Conservation (phyloP, 2,329 filamentous ascomycete genomes). For the Pezicula carpinea region DNA sequence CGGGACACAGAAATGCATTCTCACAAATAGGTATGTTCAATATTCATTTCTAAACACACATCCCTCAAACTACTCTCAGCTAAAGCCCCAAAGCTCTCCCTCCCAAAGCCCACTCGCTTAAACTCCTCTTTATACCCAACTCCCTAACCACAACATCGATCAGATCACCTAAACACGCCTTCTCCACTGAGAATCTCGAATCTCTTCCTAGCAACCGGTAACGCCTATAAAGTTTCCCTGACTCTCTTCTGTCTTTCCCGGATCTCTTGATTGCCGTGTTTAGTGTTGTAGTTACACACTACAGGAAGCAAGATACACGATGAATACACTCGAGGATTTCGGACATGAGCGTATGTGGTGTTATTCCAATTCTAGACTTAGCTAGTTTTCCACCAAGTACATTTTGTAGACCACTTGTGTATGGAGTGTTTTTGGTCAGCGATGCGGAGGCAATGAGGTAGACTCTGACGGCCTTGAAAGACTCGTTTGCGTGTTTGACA, state of each 20-base stretch:
- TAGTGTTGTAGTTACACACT: slow-evolving; percentile 49
- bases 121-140: slow-evolving; percentile 46
- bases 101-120: slow-evolving; percentile 43
- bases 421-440: slow-evolving; percentile 23
- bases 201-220: slow-evolving; percentile 34
- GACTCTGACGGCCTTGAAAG: slow-evolving; percentile 19
- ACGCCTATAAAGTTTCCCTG: slow-evolving; percentile 40
- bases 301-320: slow-evolving; percentile 46
- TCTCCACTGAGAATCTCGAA: not conserved
- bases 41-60: slow-evolving; percentile 43
- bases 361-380: slow-evolving; percentile 20
- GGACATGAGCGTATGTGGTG: slow-evolving; percentile 21
- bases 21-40: slow-evolving; percentile 39
- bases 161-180: not conserved
- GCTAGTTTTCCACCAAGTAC: slow-evolving; percentile 19
- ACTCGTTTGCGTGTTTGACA: slow-evolving; percentile 20
- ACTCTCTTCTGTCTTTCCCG: slow-evolving; percentile 25
- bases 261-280: not conserved
- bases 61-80: slow-evolving; percentile 44
- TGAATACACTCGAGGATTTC: slow-evolving; percentile 31
- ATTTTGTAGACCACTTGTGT: slow-evolving; percentile 14
- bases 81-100: slow-evolving; percentile 41
- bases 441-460: slow-evolving; percentile 23
- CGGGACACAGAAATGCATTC: no score
- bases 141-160: slow-evolving; percentile 36